phyloP scores from a whole-genome alignment of 768 basidiomycete species.

The Russula sp. region DNA sequence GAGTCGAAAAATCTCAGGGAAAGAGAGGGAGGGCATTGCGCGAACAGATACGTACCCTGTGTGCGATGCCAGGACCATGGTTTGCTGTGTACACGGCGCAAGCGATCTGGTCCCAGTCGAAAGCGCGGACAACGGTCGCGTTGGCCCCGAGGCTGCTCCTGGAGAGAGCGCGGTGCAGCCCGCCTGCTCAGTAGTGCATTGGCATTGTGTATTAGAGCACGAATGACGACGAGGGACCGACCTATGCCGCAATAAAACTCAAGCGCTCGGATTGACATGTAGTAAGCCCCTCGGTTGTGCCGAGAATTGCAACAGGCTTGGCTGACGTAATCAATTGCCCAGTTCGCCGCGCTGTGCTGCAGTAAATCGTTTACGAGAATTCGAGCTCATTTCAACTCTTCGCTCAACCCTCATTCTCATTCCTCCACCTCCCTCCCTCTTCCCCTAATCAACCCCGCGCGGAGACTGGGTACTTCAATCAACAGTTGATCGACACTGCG shows the following conservation, averaged over 20 bases:
- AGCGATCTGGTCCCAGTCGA: constrained; percentile 76
- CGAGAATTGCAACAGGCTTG: neutral
- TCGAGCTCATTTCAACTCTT: neutral
- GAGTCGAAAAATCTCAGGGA: neutral
- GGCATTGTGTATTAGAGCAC: neutral
- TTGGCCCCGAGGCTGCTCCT: constrained; percentile 36
- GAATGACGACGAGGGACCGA: constrained; percentile 24
- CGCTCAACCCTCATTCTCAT: constrained; percentile 7
- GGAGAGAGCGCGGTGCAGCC: constrained; percentile 59
- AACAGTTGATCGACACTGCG: neutral
- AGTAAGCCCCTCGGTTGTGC: neutral
- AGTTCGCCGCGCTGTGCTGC: constrained; percentile 5
- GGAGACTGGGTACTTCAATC: neutral
- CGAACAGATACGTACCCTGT: constrained; percentile 37
- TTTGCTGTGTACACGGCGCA: constrained; percentile 64
- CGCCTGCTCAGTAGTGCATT: constrained; percentile 38
- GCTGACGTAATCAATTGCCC: constrained; percentile 4
- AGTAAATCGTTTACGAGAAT: neutral
- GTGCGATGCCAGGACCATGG: constrained; percentile 39
- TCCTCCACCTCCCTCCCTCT: neutral
- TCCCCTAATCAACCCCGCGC: neutral
- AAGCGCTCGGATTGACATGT: constrained; percentile 23
- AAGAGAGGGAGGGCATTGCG: neutral
- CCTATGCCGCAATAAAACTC: constrained; percentile 85
- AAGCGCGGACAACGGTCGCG: constrained; percentile 53